A percentile compares a stretch with the other conserved stretches of the same genome.
phyloP scores from a whole-genome alignment of 805 yeast genomes.

The Kuraishia capsulata region DNA sequence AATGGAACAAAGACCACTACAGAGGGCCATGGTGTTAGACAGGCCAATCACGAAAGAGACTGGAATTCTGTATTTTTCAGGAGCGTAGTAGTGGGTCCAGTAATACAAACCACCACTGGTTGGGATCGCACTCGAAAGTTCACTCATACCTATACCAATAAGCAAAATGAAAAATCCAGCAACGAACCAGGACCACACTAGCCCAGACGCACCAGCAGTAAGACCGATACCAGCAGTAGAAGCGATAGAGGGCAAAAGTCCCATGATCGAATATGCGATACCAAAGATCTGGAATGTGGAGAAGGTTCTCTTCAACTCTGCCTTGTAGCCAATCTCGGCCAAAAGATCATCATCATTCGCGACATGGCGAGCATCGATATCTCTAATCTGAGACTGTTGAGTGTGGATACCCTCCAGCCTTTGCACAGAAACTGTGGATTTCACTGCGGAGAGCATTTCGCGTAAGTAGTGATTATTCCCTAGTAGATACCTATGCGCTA shows the following conservation, averaged over 20 bases:
- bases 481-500: too few relatives aligned
- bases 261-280: constrained; percentile 56
- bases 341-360: constrained; percentile 24
- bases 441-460: not conserved
- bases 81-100: constrained; percentile 34
- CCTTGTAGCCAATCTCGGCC: constrained; percentile 53
- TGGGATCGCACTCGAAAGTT: constrained; percentile 51
- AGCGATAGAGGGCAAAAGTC: constrained; percentile 56
- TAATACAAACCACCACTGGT: constrained; percentile 58
- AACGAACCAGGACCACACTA: constrained; percentile 49
- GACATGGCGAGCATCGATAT: constrained; percentile 19
- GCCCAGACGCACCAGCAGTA: constrained; percentile 48
- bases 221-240: constrained; percentile 47
- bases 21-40: constrained; percentile 31
- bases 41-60: constrained; percentile 33
- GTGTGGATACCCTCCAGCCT: constrained; percentile 3
- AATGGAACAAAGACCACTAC: constrained; percentile 32
- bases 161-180: constrained; percentile 41
- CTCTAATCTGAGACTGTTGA: constrained; percentile 5
- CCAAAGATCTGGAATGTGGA: constrained; percentile 50
- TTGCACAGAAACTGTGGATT: not conserved
- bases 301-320: constrained; percentile 53
- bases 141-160: constrained; percentile 53
- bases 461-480: too few relatives aligned
- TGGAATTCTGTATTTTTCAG: constrained; percentile 25